phyloP scores from a whole-genome alignment of 441 rosid species.

The Syzygium syzygioides region DNA sequence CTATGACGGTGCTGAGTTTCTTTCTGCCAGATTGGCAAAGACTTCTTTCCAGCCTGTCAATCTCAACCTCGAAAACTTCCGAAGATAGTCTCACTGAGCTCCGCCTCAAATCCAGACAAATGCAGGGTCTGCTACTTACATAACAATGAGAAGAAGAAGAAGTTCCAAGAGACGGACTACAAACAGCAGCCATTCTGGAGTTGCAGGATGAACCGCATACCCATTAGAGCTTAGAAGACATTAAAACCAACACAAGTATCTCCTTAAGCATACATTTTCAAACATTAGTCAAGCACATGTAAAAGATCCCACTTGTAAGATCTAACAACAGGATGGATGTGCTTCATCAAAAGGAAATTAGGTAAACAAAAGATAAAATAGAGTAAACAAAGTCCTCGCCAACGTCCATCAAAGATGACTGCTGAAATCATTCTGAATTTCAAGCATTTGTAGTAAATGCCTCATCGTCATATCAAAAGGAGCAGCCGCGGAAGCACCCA shows the following conservation, averaged over 20 bases:
- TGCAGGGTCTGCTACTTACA: constrained; percentile 14
- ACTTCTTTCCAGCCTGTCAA: constrained; percentile 18
- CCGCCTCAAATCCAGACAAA: constrained; percentile 15
- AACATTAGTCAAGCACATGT: not conserved
- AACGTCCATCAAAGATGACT: not conserved
- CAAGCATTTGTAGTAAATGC: not conserved
- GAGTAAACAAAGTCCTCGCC: not conserved
- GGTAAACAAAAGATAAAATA: not conserved
- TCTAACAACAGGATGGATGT: not conserved
- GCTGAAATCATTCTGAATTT: not conserved
- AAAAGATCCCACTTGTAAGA: not conserved
- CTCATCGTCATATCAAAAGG: not conserved
- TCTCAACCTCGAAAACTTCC: constrained; percentile 26
- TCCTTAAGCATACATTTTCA: not conserved
- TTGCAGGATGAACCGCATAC: constrained; percentile 5
- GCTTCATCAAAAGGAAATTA: not conserved
- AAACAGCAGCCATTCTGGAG: constrained; percentile 54
- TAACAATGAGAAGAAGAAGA: constrained; percentile 24
- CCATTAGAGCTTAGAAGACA: not conserved
- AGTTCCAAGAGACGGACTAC: constrained; percentile 36
- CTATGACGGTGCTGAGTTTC: constrained; percentile 28
- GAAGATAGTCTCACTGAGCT: constrained; percentile 22
- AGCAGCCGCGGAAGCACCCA: not conserved
- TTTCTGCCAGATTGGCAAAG: constrained; percentile 19
- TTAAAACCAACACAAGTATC: not conserved